Conservation (phyloP, 345 rosid genomes). For the Pelargonium nanum region DNA sequence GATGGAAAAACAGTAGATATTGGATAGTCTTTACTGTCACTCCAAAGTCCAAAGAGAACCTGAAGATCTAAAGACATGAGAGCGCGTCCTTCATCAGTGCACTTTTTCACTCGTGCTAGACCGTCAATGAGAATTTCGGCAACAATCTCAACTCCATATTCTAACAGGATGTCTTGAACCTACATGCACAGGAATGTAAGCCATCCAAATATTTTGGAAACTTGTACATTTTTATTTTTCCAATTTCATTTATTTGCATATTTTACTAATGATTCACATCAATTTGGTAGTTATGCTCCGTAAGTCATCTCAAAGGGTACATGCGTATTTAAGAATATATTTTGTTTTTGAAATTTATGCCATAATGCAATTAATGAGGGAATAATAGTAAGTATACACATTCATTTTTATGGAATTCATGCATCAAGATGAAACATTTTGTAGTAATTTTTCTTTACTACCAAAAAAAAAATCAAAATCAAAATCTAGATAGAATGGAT, state of each 20-base stretch:
- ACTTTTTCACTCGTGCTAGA: conserved; percentile 78
- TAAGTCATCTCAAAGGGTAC: too few species aligned
- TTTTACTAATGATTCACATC: neutral
- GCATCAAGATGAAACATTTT: too few species aligned
- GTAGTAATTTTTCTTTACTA: too few species aligned
- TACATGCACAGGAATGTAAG: conserved; percentile 10
- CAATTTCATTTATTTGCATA: neutral
- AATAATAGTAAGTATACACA: too few species aligned
- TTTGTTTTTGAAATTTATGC: too few species aligned
- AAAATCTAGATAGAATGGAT: too few species aligned
- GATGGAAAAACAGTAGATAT: neutral
- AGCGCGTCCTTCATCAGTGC: conserved; percentile 91
- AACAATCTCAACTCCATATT: conserved; percentile 76
- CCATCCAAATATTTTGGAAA: too few species aligned
- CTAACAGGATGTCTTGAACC: conserved; percentile 72
- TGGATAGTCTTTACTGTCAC: too few species aligned
- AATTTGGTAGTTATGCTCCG: too few species aligned
- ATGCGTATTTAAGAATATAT: too few species aligned
- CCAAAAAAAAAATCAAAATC: too few species aligned
- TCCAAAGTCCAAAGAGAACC: conserved; percentile 27
- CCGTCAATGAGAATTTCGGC: conserved; percentile 91
- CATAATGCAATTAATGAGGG: neutral
- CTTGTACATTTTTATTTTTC: neutral
- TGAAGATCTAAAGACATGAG: conserved; percentile 94
- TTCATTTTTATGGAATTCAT: too few species aligned